Conservation (phyloP, 108 stramenopile species). For the Nitzschia sp. region DNA sequence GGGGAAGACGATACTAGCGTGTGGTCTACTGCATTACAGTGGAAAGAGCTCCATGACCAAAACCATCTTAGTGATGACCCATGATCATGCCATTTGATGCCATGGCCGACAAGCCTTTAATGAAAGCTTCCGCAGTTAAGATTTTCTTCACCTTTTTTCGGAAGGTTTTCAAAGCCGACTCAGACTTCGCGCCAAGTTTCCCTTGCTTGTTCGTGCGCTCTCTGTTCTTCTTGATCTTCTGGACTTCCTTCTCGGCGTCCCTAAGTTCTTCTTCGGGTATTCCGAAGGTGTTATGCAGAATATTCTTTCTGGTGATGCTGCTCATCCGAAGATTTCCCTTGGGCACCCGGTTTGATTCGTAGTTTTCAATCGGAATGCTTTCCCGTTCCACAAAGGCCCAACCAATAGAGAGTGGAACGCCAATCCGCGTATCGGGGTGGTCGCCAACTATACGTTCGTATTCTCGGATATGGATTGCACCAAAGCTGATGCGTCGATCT, state of each 20-base stretch:
- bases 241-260: slow-evolving; percentile 42
- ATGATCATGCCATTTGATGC: slow-evolving; percentile 24
- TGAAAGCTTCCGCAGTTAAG: slow-evolving; percentile 20
- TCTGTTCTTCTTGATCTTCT: slow-evolving; percentile 30
- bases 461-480: slow-evolving; percentile 43
- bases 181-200: slow-evolving; percentile 17
- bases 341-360: slow-evolving; percentile 46
- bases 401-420: slow-evolving; percentile 58
- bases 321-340: slow-evolving; percentile 32
- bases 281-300: slow-evolving; percentile 44
- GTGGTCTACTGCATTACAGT: too few relatives aligned
- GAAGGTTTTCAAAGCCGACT: slow-evolving; percentile 17
- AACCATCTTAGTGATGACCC: too few relatives aligned
- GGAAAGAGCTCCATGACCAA: too few relatives aligned
- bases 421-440: slow-evolving; percentile 54
- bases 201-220: slow-evolving; percentile 19
- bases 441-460: slow-evolving; percentile 60
- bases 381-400: slow-evolving; percentile 53
- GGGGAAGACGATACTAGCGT: too few relatives aligned
- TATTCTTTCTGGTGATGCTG: slow-evolving; percentile 50
- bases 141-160: slow-evolving; percentile 3
- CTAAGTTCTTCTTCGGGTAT: slow-evolving; percentile 44
- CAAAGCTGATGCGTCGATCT: slow-evolving; percentile 34
- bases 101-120: slow-evolving; percentile 34
- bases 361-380: slow-evolving; percentile 40